Base-by-base conservation (phyloP, 441 rosid genomes). In the Manihot esculenta region DNA sequence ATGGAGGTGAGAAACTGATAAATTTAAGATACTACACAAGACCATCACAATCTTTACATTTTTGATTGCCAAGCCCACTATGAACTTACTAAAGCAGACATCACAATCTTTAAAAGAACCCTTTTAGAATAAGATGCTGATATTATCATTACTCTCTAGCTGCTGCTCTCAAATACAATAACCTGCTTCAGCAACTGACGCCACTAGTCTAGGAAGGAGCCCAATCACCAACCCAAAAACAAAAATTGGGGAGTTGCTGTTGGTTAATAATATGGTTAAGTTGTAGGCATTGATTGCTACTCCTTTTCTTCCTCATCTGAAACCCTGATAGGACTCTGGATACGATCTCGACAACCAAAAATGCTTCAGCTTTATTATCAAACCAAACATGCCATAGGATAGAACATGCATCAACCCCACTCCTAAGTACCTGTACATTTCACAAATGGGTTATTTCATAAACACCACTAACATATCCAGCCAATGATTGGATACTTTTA, bases 351-450 rank as follows among this genome's bases (percentile, higher is more conserved):
- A 80, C 64, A 92, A 74, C 79, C 77, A 87, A 59, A 48, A 66
- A 70, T 66, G 72, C 80, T 92, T 94, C 73, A 92, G 77, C 86
- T 74, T 88, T 68, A 84, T 71, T 47, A 92, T 45, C 73, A 86
- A 72, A 48, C 86, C 86, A 69, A 90, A 90, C 64, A 88, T 58
- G 13, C 87, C 82, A 6, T 83, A 94, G 78, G 94, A 88, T 0
- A 92, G 88, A 63, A 90, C 10, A 64, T 87, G 89, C 89, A 84
- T 69, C 77, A 82, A 56, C 14, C 93, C 89, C 55, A 89, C 91
- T 45, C 85, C 95, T 24, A 84, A 23, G 76, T 90, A 94, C 99
- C 97, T 92, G 89, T 66, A 78, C 45, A 50, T n/a, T 50, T 62
- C 69, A 33, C 1, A 35, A 23, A 66, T 23, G 58, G 62, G 55